These are phyloP conservation scores for Golubevia sp. DNA, from an alignment of 1,284 basidiomycete species.

Conservation along the genomic window DNA sequence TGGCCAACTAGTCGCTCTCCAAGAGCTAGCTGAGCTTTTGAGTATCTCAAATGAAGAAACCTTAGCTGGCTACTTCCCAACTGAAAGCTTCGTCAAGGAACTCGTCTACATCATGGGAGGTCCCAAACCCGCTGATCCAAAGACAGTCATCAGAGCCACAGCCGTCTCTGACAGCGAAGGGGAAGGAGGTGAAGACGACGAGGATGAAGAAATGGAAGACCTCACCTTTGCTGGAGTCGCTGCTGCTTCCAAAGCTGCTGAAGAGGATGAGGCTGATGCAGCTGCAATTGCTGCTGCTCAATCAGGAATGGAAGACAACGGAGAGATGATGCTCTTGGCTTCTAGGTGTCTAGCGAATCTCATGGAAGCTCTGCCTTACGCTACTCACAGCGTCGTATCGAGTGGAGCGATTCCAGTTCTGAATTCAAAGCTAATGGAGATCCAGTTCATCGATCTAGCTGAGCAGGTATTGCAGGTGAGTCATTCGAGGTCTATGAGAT, in stretches of 20 bases:
- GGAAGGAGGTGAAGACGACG: background rate
- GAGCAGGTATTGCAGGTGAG: constrained; percentile 55
- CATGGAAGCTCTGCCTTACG: constrained; percentile 59
- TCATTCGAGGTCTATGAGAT: too few species aligned
- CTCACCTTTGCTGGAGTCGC: too few species aligned
- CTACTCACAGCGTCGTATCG: constrained; percentile 45
- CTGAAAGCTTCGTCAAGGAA: constrained; percentile 88
- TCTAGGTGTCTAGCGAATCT: constrained; percentile 60
- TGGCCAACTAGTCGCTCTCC: constrained; percentile 78
- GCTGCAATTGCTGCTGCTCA: constrained; percentile 29
- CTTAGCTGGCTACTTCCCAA: constrained; percentile 88
- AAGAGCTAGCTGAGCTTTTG: constrained; percentile 91
- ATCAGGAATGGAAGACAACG: constrained; percentile 37
- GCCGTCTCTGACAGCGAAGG: background rate
- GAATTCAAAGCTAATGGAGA: constrained; percentile 52
- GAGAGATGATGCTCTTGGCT: constrained; percentile 52
- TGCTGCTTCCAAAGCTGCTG: constrained; percentile 6
- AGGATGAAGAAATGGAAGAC: background rate
- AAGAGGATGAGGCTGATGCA: constrained; percentile 30
- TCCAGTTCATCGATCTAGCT: constrained; percentile 59
- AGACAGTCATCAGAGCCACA: too few species aligned
- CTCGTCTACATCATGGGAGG: constrained; percentile 90
- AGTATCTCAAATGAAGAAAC: constrained; percentile 98
- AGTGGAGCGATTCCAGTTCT: constrained; percentile 51
- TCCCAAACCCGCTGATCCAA: too few species aligned